Evolutionary conservation across 192 early-diverging fungal species (phyloP).

Genomic region (Umbelopsis sp.): DNA sequence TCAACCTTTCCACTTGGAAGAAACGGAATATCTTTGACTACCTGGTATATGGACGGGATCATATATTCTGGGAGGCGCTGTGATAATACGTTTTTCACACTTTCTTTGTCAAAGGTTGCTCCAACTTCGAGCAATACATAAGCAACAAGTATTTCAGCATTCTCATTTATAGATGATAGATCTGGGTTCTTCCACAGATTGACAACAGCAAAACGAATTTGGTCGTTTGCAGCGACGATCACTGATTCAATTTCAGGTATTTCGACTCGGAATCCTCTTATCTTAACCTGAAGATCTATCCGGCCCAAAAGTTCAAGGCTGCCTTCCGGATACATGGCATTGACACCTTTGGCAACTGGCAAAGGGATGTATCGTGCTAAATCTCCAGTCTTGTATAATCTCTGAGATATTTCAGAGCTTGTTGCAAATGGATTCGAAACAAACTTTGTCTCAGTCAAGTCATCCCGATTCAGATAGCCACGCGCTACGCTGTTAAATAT

Average conservation of each 20-base stretch:
- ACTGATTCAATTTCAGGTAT: constrained; percentile 35
- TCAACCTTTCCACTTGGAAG: constrained; percentile 38
- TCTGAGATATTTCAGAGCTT: neutral
- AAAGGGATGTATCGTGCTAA: neutral
- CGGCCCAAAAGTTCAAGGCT: constrained; percentile 40
- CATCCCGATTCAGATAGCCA: constrained; percentile 50
- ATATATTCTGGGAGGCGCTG: constrained; percentile 64
- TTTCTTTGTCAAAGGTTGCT: neutral
- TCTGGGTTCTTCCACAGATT: neutral
- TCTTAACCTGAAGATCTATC: constrained; percentile 53
- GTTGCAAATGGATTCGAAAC: constrained; percentile 30
- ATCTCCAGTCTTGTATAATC: constrained; percentile 6
- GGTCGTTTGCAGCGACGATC: constrained; percentile 23
- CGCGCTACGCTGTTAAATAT: constrained; percentile 28
- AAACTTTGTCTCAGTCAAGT: constrained; percentile 40
- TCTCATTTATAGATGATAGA: neutral
- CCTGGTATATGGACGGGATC: constrained; percentile 52
- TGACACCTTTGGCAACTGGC: constrained; percentile 18
- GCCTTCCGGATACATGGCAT: constrained; percentile 18
- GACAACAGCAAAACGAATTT: neutral
- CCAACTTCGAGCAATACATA: neutral
- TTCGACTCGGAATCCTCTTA: constrained; percentile 43
- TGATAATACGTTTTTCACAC: constrained; percentile 56
- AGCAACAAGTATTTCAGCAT: neutral
- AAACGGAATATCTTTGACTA: constrained; percentile 32